phyloP scores from a whole-genome alignment of 768 basidiomycete species.

The Mycena alexandri region DNA sequence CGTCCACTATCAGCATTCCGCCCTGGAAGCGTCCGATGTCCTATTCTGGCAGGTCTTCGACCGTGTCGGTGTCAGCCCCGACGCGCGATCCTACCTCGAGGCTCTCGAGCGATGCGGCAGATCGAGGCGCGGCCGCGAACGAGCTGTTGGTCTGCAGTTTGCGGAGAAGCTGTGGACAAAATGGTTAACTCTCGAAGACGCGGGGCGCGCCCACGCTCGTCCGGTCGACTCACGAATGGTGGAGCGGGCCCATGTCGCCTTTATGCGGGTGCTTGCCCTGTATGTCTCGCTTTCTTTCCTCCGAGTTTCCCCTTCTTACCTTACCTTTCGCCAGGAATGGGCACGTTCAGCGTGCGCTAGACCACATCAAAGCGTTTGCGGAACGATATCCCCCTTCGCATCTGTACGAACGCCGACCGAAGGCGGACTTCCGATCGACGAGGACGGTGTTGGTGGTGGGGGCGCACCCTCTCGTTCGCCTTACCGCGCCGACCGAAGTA shows the following conservation, averaged over 20 bases:
- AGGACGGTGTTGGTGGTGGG: conserved; percentile 67
- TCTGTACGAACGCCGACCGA: conserved; percentile 57
- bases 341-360: conserved; percentile 65
- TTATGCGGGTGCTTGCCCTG: conserved; percentile 75
- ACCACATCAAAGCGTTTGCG: conserved; percentile 72
- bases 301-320: conserved; percentile 11
- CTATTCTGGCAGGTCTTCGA: conserved; percentile 67
- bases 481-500: conserved; percentile 68
- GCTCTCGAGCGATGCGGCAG: conserved; percentile 76
- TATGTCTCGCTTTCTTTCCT: conserved; percentile 52
- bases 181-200: conserved; percentile 67
- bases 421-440: conserved; percentile 67
- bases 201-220: conserved; percentile 46
- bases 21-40: conserved; percentile 61
- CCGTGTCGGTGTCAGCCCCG: conserved; percentile 56
- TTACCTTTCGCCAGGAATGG: conserved; percentile 54
- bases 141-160: conserved; percentile 62
- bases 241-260: conserved; percentile 77
- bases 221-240: conserved; percentile 61
- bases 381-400: conserved; percentile 71
- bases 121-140: conserved; percentile 58
- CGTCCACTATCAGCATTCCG: conserved; percentile 71
- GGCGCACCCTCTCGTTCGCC: conserved; percentile 76
- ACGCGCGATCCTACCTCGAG: conserved; percentile 70
- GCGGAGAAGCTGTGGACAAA: conserved; percentile 75